Percentiles rank a stretch among this genome's conserved stretches.
These are phyloP conservation scores for Pyrenophora graminea DNA, from an alignment of 2,329 filamentous ascomycete genomes.

Conservation along the genomic window DNA sequence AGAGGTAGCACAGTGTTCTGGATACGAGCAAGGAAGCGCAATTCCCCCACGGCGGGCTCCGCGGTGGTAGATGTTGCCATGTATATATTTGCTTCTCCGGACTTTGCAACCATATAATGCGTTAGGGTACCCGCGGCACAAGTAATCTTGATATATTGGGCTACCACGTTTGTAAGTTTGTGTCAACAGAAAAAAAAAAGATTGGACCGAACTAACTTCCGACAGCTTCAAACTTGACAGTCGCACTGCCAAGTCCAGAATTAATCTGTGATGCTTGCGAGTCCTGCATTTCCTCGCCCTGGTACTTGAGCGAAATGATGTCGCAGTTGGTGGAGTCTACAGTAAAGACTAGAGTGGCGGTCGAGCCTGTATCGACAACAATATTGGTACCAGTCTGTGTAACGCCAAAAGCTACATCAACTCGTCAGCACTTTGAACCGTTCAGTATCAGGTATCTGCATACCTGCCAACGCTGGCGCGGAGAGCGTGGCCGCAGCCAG, in stretches of 20 bases:
- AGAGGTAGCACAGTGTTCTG: conserved; percentile 49
- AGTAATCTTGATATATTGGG: conserved; percentile 63
- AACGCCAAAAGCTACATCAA: conserved; percentile 35
- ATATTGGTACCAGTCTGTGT: conserved; percentile 37
- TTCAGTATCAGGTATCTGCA: too few relatives aligned
- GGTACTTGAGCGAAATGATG: conserved; percentile 66
- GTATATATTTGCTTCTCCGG: conserved; percentile 63
- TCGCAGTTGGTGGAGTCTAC: conserved; percentile 59
- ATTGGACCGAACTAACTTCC: conserved; percentile 27
- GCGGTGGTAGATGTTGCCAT: conserved; percentile 63
- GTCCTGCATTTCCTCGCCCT: conserved; percentile 64
- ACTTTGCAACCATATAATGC: conserved; percentile 66
- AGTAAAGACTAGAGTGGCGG: conserved; percentile 39
- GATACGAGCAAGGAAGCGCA: conserved; percentile 67
- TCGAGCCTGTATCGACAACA: conserved; percentile 43
- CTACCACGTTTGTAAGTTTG: conserved; percentile 6
- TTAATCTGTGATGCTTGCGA: conserved; percentile 60
- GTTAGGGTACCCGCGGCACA: conserved; percentile 64
- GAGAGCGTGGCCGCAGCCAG: conserved; percentile 23
- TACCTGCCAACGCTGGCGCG: too few relatives aligned
- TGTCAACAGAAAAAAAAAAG: not conserved
- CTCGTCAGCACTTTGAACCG: too few relatives aligned
- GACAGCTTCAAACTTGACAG: conserved; percentile 52
- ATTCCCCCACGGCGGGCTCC: conserved; percentile 52
- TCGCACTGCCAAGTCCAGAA: conserved; percentile 63